A percentile compares a stretch with the other conserved stretches of the same genome.
Evolutionary conservation across 192 early-diverging fungal species (phyloP).

Genomic region (Coemansia sp.): DNA sequence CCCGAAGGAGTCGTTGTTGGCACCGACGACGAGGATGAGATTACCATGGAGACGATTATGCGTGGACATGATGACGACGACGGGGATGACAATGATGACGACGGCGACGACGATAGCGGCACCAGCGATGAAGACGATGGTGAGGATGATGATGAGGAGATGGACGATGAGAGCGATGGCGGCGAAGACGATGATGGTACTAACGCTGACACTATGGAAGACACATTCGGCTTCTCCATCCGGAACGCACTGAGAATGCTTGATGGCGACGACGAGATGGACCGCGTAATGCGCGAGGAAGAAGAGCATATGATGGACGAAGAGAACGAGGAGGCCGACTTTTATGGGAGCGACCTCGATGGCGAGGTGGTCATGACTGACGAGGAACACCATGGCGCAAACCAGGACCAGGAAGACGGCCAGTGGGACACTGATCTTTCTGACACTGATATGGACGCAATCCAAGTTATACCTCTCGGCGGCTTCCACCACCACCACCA

Average conservation of each 20-base stretch:
- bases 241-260: slow-evolving; percentile 35
- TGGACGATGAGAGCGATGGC: background rate
- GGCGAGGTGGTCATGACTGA: slow-evolving; percentile 57
- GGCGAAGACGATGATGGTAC: slow-evolving; percentile 27
- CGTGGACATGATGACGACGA: slow-evolving; percentile 53
- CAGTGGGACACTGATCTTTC: slow-evolving; percentile 40
- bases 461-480: slow-evolving; percentile 20
- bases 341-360: slow-evolving; percentile 60
- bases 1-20: slow-evolving; percentile 66
- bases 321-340: slow-evolving; percentile 58
- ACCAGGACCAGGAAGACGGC: slow-evolving; percentile 24
- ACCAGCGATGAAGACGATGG: slow-evolving; percentile 47
- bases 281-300: slow-evolving; percentile 19
- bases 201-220: slow-evolving; percentile 28
- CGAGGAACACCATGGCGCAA: slow-evolving; percentile 9
- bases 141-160: slow-evolving; percentile 20
- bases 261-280: slow-evolving; percentile 22
- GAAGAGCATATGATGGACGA: slow-evolving; percentile 57
- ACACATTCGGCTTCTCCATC: slow-evolving; percentile 23
- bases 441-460: slow-evolving; percentile 17
- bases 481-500: slow-evolving; percentile 20
- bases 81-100: slow-evolving; percentile 57
- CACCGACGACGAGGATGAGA: slow-evolving; percentile 68
- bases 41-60: slow-evolving; percentile 50
- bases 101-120: slow-evolving; percentile 45